Base-by-base conservation (phyloP, 257 asterid genomes). In the Euphrasia confusa region DNA sequence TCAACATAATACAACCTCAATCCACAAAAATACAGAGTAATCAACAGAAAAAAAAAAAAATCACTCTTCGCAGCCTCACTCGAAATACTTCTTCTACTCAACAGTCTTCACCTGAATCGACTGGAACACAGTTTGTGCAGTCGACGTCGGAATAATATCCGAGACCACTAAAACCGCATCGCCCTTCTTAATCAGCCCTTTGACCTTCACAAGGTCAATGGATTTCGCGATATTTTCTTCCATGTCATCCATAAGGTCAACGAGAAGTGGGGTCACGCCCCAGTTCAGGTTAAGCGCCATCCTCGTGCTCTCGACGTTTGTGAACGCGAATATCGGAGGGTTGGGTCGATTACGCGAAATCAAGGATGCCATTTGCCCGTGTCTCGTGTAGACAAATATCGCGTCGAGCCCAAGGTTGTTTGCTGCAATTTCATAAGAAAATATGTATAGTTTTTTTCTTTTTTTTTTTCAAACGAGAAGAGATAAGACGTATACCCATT, bases 301-400 rank as follows among this genome's bases (percentile, higher is more conserved):
- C 60, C 87, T 65, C 1, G 93, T 84, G 76, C 82, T 77, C 72
- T 67, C 68, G 68, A 86, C 77, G 37, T 78, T 74, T 10, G 95
- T 89, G 78, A 89, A 86, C 0, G 89, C 97, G 59, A 89, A 86
- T 67, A 86, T 79, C 1, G 97, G 94, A 40, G 94, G 78, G 63
- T 84, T 81, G 27, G 95, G 94, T 2, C 95, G 86, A 77, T 81
- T 86, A 2, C 94, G 74, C 9, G 95, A 84, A 70, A 89, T 84
- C 5, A 89, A 80, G 10, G 89, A 82, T 1, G 95, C 95, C 97
- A 89, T 89, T 69, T 68, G 81, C 1, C 97, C 97, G 3, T 81
- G 87, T 63, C 80, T 82, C 3, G 95, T 89, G 84, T 76, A 89
- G 40, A 82, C 95, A 27, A 89, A 89, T 65, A 89, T 86, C 4